Base-by-base conservation (phyloP, 345 rosid genomes). In the Moricandia moricandioides region DNA sequence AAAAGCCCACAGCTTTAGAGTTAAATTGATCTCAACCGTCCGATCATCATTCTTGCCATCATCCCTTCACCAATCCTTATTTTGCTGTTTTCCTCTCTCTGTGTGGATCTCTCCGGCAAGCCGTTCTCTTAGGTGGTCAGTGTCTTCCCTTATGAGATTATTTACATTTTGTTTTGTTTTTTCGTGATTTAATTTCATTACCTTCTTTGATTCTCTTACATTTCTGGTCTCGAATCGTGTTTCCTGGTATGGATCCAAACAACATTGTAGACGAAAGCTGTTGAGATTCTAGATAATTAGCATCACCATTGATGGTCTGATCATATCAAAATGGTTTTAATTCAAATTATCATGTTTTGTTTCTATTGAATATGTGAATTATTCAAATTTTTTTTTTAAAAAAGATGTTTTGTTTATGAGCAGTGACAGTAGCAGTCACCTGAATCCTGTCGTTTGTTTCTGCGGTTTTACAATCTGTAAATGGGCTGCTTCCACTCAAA, bases 401-500 rank as follows among this genome's bases (percentile, higher is more conserved):
- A 30, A 9, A 0, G 7, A 47, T 77, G 54, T 3, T 60, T 59
- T 78, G 59, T n/a, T 49, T 13, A 72, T 72, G 29, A 1, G 65
- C 78, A 72, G 77, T 60, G 72, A 67, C 34, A 59, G 80, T 49
- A 71, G 51, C 24, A 21, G 24, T 21, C 24, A 21, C 24, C 24
- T 21, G 24, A 21, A 21, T 21, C 24, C 24, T 21, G 24, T 21
- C 24, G 1, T 21, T 21, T 21, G 24, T 21, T 21, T 21, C 24
- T 21, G 24, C 24, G 24, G 24, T 21, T 21, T 21, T 21, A 21
- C 24, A 21, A 21, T 21, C 78, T 34, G 85, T 84, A 85, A 88
- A 92, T 96, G 99, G 98, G 99, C 90, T 96, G 99, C 80, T 89
- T 92, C 83, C 81, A 85, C 4, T 92, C 99, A 14, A 92, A 82